phyloP scores from a whole-genome alignment of 2,329 filamentous ascomycete genomes.

The Verticillium klebahnii region DNA sequence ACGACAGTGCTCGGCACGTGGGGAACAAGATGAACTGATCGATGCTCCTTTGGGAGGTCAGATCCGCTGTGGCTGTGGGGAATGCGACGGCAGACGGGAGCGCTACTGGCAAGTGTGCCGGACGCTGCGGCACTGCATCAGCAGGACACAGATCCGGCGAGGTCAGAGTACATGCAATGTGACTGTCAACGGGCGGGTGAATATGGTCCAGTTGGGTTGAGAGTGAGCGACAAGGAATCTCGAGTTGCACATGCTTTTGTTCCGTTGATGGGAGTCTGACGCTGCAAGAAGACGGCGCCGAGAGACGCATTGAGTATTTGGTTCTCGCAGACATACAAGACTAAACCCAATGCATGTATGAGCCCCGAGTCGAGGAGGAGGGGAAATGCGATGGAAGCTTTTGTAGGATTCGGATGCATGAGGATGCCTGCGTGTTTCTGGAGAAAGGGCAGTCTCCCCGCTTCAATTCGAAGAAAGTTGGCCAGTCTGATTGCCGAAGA shows the following conservation, averaged over 20 bases:
- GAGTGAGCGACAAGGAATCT: neutral
- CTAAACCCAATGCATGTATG: too few species aligned
- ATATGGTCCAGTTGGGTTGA: too few species aligned
- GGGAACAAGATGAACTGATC: neutral
- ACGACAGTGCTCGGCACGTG: neutral
- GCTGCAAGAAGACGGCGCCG: too few species aligned
- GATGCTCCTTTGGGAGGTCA: neutral
- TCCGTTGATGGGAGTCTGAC: neutral
- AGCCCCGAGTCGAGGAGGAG: too few species aligned
- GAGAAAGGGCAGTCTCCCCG: too few species aligned
- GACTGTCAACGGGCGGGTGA: too few species aligned
- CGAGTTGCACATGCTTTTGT: neutral
- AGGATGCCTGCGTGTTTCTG: too few species aligned
- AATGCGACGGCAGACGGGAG: conserved; percentile 1
- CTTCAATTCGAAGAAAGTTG: too few species aligned
- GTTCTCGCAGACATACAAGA: too few species aligned
- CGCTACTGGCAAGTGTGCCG: neutral
- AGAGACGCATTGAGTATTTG: too few species aligned
- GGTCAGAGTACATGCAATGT: neutral
- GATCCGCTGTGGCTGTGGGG: neutral
- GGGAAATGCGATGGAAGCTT: neutral
- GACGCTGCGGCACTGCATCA: neutral
- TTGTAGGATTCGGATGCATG: neutral
- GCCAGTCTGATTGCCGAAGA: too few species aligned
- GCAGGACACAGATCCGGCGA: neutral